These are phyloP conservation scores for Thraustochytrium sp. DNA, from an alignment of 352 stramenopile genomes.

Conservation along the genomic window DNA sequence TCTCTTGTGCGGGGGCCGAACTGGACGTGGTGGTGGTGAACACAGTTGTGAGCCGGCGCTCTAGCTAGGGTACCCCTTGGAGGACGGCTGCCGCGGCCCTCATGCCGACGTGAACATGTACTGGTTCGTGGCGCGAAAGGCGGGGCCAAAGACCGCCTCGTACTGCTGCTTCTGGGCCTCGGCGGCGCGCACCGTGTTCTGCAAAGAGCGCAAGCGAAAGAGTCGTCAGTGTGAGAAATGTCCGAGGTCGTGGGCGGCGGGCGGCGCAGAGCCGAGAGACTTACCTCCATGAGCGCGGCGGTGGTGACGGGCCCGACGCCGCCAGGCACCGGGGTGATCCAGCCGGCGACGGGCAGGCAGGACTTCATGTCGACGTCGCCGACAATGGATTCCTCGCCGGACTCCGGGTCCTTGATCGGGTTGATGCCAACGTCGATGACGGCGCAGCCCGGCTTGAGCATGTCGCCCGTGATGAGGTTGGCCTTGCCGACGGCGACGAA, in stretches of 20 bases:
- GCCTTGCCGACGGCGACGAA: slow-evolving; percentile 37
- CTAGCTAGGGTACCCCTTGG: too few relatives aligned
- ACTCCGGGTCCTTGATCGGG: slow-evolving; percentile 28
- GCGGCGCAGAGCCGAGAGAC: too few relatives aligned
- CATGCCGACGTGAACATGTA: slow-evolving; percentile 43
- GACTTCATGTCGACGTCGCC: slow-evolving; percentile 36
- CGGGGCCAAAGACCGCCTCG: slow-evolving; percentile 30
- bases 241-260: too few relatives aligned
- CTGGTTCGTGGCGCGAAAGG: background rate
- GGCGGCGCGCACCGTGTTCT: slow-evolving; percentile 21
- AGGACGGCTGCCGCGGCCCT: too few relatives aligned
- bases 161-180: slow-evolving; percentile 18
- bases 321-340: slow-evolving; percentile 30
- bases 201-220: background rate
- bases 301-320: slow-evolving; percentile 29
- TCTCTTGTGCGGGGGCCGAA: too few relatives aligned
- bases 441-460: slow-evolving; percentile 29
- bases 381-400: slow-evolving; percentile 25
- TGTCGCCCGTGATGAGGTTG: slow-evolving; percentile 12
- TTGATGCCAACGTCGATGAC: slow-evolving; percentile 40
- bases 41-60: too few relatives aligned
- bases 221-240: too few relatives aligned
- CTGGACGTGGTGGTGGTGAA: background rate
- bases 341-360: slow-evolving; percentile 4
- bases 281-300: slow-evolving; percentile 1